Conservation (phyloP, 2,329 filamentous ascomycete species). For the Orbilia ellipsospora region DNA sequence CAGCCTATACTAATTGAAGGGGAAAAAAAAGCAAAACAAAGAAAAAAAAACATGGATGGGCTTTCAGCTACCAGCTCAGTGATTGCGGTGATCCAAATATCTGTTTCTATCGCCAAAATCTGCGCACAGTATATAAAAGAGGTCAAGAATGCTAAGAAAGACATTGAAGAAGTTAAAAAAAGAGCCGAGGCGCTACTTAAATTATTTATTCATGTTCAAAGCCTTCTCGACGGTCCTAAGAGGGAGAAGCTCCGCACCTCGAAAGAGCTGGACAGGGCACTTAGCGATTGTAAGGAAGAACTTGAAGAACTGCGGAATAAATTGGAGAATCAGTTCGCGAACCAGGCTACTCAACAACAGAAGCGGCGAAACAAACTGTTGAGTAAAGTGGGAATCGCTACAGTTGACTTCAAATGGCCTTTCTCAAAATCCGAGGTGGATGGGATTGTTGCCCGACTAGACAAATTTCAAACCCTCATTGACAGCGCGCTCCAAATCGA, state of each 20-base stretch:
- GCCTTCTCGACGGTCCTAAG: slow-evolving; percentile 12
- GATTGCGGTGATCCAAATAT: slow-evolving; percentile 38
- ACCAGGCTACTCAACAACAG: not conserved
- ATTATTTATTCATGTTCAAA: slow-evolving; percentile 4
- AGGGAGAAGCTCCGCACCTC: slow-evolving; percentile 19
- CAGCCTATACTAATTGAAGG: too few relatives aligned
- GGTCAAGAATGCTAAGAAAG: slow-evolving; percentile 36
- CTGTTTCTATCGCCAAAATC: slow-evolving; percentile 28
- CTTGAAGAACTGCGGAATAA: slow-evolving; percentile 4
- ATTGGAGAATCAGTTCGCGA: slow-evolving; percentile 9
- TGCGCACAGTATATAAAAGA: slow-evolving; percentile 32
- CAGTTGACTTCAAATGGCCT: slow-evolving; percentile 34
- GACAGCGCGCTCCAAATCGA: slow-evolving; percentile 14
- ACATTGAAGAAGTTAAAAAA: slow-evolving; percentile 14
- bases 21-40: too few relatives aligned
- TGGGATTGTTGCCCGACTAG: slow-evolving; percentile 6
- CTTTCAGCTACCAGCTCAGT: slow-evolving; percentile 42
- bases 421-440: slow-evolving; percentile 25
- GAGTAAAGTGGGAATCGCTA: not conserved
- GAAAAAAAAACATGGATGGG: slow-evolving; percentile 20
- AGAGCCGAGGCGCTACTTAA: slow-evolving; percentile 4
- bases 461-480: not conserved
- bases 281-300: slow-evolving; percentile 5
- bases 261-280: slow-evolving; percentile 1
- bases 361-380: slow-evolving; percentile 9